Percentiles rank a stretch among this genome's conserved stretches.
phyloP scores from a whole-genome alignment of 805 yeast genomes.

The Komagataella pastoris region DNA sequence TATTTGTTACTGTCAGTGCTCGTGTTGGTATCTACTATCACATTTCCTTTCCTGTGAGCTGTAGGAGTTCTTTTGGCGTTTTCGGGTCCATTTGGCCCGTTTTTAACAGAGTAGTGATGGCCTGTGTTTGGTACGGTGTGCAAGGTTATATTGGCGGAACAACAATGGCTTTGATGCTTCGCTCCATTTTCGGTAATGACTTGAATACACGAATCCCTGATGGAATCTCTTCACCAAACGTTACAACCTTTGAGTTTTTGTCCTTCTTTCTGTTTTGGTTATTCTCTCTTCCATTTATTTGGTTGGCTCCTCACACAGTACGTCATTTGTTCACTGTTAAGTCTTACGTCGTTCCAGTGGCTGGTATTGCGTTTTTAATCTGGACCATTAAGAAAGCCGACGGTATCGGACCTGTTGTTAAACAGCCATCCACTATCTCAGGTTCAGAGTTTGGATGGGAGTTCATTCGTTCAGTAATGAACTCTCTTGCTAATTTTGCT shows the following conservation, averaged over 20 bases:
- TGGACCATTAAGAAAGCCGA: conserved; percentile 77
- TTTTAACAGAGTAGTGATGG: conserved; percentile 74
- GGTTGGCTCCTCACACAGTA: conserved; percentile 70
- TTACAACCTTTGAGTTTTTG: conserved; percentile 62
- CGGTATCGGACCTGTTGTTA: conserved; percentile 66
- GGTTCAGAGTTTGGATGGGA: conserved; percentile 73
- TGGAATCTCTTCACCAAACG: conserved; percentile 42
- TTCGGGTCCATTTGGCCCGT: conserved; percentile 86
- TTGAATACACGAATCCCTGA: conserved; percentile 51
- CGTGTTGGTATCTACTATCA: conserved; percentile 75
- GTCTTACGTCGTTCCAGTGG: conserved; percentile 67
- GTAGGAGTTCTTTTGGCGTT: conserved; percentile 75
- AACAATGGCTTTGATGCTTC: conserved; percentile 66
- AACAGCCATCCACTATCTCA: conserved; percentile 33
- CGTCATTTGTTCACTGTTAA: conserved; percentile 78
- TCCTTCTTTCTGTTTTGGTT: conserved; percentile 77
- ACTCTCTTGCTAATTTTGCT: conserved; percentile 74
- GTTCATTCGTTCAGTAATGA: conserved; percentile 66
- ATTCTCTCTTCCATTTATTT: conserved; percentile 64
- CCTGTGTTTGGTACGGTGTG: conserved; percentile 72
- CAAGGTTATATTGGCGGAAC: conserved; percentile 80
- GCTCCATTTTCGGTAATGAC: conserved; percentile 61
- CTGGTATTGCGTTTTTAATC: conserved; percentile 69
- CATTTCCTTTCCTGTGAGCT: conserved; percentile 72
- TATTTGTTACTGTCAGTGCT: conserved; percentile 58